Base-by-base conservation (phyloP, 2,329 filamentous ascomycete genomes). In the Colletotrichum gigasporum region DNA sequence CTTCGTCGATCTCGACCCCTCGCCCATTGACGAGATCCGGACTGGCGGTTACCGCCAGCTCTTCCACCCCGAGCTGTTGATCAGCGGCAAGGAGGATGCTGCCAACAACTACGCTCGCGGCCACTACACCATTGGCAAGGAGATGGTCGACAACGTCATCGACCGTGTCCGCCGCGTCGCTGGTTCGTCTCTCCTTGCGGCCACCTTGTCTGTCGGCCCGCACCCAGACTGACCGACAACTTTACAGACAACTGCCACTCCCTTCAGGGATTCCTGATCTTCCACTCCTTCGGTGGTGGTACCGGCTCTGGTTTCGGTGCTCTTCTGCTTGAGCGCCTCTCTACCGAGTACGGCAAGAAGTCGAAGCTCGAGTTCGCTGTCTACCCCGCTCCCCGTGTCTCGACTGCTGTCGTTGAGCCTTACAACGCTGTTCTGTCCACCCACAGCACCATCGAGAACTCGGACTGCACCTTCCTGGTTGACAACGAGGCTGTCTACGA, bases 21-120 rank as follows among this genome's bases (percentile, higher is more conserved):
- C 89, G 60, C 89, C 89, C 65, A 90, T 91, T 71, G 90, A 91
- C 72, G 90, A 91, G 83, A 91, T 91, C 79, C 87, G 89, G 65
- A 91, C 88, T 57, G 89, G 89, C 65, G 67, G 73, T 69, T 91
- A 91, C 80, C 87, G 88, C 71, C 84, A 89, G 74, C 85, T 91
- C 66, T 91, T 91, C 83, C 89, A 91, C 80, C 89, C 89, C 45
- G 89, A 91, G 82, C 83, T 89, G 71, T 79, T 91, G 74, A 87
- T 91, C 75, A 91, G 86, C 77, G 89, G 89, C 79, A 91, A 91
- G 84, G 90, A 91, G 78, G 90, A 91, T 85, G 89, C 90, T 63
- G 88, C 89, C 80, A 91, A 91, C 82, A 92, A 92, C 84, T 92
- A 91, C 73, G 90, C 90, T 70, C 89, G 89, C 81, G 90, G 90